phyloP scores from a whole-genome alignment of 2,329 filamentous ascomycete species.

The Epichloe sibirici region DNA sequence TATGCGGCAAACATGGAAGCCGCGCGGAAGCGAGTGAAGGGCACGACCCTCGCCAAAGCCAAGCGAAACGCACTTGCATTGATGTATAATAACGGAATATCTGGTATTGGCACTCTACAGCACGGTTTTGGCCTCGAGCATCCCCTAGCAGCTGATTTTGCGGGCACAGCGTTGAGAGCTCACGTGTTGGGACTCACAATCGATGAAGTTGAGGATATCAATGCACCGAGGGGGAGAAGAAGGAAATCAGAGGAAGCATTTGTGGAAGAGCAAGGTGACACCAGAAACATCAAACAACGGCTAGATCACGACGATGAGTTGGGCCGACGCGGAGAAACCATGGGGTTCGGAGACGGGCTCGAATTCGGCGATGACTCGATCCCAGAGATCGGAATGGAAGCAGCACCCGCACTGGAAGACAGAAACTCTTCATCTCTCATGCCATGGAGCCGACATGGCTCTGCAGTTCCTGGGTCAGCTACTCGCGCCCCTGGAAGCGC shows the following conservation, averaged over 20 bases:
- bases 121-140: slow-evolving; percentile 21
- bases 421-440: slow-evolving; percentile 41
- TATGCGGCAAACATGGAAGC: slow-evolving; percentile 44
- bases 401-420: slow-evolving; percentile 53
- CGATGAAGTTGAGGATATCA: slow-evolving; percentile 9
- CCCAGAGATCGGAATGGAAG: slow-evolving; percentile 60
- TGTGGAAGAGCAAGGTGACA: slow-evolving; percentile 20
- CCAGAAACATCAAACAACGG: slow-evolving; percentile 27
- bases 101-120: slow-evolving; percentile 15
- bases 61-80: slow-evolving; percentile 22
- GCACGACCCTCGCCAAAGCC: slow-evolving; percentile 23
- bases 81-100: slow-evolving; percentile 24
- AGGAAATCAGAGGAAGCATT: slow-evolving; percentile 34
- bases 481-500: slow-evolving; percentile 27
- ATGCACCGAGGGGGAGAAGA: slow-evolving; percentile 19
- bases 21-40: slow-evolving; percentile 14
- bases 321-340: slow-evolving; percentile 14
- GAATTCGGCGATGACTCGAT: slow-evolving; percentile 27
- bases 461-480: slow-evolving; percentile 34
- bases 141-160: slow-evolving; percentile 31
- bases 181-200: slow-evolving; percentile 15
- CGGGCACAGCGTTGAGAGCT: slow-evolving; percentile 30
- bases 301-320: slow-evolving; percentile 16
- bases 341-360: slow-evolving; percentile 16
- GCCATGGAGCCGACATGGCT: slow-evolving; percentile 40